phyloP scores from a whole-genome alignment of 768 basidiomycete species.

The Lenzites betulinus region DNA sequence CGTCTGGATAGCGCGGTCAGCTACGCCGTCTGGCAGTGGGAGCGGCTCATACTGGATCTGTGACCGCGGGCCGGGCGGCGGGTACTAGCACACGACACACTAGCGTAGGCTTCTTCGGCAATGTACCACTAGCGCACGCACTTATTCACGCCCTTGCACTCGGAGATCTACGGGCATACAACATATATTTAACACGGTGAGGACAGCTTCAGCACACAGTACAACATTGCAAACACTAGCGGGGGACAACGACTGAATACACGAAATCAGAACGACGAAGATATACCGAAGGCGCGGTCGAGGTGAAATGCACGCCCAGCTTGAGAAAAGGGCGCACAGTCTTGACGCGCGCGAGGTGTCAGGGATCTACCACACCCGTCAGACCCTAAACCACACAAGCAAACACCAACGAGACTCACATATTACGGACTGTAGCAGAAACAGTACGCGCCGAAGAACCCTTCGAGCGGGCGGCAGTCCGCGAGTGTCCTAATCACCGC shows the following conservation, averaged over 20 bases:
- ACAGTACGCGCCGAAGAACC: not conserved
- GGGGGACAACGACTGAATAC: not conserved
- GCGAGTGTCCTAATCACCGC: not conserved
- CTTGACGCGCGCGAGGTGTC: no score
- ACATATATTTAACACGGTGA: conserved; percentile 2
- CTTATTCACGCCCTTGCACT: no score
- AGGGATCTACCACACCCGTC: not conserved
- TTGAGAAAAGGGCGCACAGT: not conserved
- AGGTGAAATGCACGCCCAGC: not conserved
- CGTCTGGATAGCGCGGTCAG: conserved; percentile 68
- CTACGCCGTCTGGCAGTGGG: conserved; percentile 87
- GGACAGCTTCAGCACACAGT: not conserved
- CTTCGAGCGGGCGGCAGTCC: not conserved
- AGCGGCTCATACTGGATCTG: conserved; percentile 53
- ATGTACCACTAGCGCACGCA: conserved; percentile 6
- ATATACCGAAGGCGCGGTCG: not conserved
- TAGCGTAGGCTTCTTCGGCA: not conserved
- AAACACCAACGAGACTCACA: not conserved
- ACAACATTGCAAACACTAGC: not conserved
- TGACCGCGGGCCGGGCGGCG: conserved; percentile 19
- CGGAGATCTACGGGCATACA: not conserved
- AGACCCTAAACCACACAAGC: not conserved
- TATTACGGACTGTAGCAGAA: not conserved
- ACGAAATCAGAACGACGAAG: not conserved
- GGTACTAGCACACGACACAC: not conserved